Conservation (phyloP, 345 rosid species). For the Raphanus raphanistrum region DNA sequence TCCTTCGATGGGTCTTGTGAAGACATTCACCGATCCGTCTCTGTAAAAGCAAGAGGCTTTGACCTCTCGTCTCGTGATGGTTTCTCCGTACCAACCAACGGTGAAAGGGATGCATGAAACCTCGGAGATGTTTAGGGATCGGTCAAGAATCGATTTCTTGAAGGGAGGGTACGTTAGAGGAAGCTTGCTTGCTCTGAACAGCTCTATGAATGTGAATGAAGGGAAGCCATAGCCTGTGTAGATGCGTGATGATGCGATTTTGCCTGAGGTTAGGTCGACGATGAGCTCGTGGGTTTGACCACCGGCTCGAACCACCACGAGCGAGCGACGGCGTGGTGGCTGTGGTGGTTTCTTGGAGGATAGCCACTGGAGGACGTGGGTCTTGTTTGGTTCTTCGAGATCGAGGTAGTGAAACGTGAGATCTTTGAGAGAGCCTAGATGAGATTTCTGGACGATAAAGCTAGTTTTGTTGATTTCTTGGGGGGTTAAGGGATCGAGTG, state of each 20-base stretch:
- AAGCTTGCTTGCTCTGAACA: slow-evolving; percentile 47
- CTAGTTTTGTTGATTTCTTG: slow-evolving; percentile 57
- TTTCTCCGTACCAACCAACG: slow-evolving; percentile 76
- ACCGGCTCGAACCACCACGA: slow-evolving; percentile 54
- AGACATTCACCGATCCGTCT: slow-evolving; percentile 62
- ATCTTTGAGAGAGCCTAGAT: slow-evolving; percentile 41
- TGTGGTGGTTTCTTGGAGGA: not conserved
- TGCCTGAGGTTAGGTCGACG: slow-evolving; percentile 45
- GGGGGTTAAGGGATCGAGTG: slow-evolving; percentile 64
- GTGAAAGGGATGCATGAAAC: slow-evolving; percentile 71
- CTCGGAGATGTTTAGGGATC: slow-evolving; percentile 58
- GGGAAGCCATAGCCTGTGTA: slow-evolving; percentile 65
- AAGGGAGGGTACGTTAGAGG: slow-evolving; percentile 52
- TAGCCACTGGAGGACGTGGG: slow-evolving; percentile 56
- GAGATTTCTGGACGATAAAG: slow-evolving; percentile 46
- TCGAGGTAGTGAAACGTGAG: slow-evolving; percentile 64
- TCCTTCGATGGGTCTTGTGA: slow-evolving; percentile 71
- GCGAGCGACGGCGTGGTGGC: slow-evolving; percentile 50
- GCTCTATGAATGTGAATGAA: slow-evolving; percentile 54
- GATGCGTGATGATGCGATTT: slow-evolving; percentile 41
- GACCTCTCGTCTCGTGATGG: slow-evolving; percentile 46
- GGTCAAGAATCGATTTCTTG: slow-evolving; percentile 41
- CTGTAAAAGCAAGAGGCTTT: slow-evolving; percentile 55
- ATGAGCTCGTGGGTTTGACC: slow-evolving; percentile 54
- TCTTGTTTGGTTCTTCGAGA: slow-evolving; percentile 73